Evolutionary conservation across 306 rosid genomes (phyloP).

Genomic region (Quercus cerris): DNA sequence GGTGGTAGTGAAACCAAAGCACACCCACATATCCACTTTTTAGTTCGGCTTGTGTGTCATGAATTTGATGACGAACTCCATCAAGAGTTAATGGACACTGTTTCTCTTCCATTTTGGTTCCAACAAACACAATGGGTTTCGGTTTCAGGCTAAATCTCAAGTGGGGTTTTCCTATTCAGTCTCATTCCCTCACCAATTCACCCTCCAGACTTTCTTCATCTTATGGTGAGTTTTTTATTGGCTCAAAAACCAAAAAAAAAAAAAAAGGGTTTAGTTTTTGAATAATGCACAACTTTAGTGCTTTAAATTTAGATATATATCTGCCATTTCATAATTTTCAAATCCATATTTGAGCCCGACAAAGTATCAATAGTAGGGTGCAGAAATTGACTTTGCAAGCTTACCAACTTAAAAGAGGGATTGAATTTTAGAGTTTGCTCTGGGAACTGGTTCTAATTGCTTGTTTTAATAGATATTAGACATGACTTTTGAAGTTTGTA

Average conservation of each 20-base stretch:
- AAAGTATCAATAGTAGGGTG: background rate
- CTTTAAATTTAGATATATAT: background rate
- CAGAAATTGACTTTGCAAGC: background rate
- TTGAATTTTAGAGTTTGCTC: background rate
- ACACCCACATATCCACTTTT: slow-evolving; percentile 21
- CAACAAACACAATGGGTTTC: slow-evolving; percentile 52
- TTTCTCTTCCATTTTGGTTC: slow-evolving; percentile 26
- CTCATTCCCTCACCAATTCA: slow-evolving; percentile 41
- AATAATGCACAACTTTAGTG: background rate
- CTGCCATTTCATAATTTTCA: background rate
- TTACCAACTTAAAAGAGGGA: background rate
- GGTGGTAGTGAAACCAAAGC: slow-evolving; percentile 49
- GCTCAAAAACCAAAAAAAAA: background rate
- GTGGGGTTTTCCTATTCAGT: slow-evolving; percentile 40
- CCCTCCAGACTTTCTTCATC: slow-evolving; percentile 48
- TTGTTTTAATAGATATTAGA: background rate
- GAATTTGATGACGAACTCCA: background rate
- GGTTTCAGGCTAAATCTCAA: slow-evolving; percentile 59
- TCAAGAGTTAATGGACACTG: slow-evolving; percentile 43
- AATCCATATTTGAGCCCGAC: background rate
- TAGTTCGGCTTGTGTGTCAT: background rate
- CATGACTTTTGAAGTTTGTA: background rate
- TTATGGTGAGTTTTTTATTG: slow-evolving; percentile 46
- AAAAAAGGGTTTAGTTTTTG: background rate
- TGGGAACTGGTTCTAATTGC: background rate